A percentile compares a stretch with the other conserved stretches of the same genome.
These are phyloP conservation scores for Nicotiana obtusifolia DNA, from an alignment of 257 asterid genomes.

Conservation along the genomic window DNA sequence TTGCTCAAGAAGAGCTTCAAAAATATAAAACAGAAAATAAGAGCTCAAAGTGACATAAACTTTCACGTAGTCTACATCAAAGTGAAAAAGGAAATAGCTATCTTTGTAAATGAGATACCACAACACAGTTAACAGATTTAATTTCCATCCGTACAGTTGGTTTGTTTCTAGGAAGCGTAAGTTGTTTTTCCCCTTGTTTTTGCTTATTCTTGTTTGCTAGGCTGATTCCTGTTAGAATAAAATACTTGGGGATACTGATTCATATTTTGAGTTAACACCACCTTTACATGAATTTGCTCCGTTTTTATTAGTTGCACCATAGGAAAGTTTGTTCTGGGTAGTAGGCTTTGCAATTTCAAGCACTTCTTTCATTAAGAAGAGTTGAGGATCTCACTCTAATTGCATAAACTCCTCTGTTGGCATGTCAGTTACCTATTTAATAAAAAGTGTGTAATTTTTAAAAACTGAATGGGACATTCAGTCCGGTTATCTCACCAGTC, in stretches of 20 bases:
- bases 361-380: background rate
- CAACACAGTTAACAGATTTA: background rate
- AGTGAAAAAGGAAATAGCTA: background rate
- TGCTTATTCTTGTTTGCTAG: background rate
- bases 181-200: background rate
- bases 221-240: background rate
- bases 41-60: background rate
- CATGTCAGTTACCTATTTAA: background rate
- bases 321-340: background rate
- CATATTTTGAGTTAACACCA: background rate
- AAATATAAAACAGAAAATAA: conserved; percentile 44
- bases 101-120: background rate
- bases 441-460: background rate
- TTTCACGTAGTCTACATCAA: background rate
- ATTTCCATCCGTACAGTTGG: background rate
- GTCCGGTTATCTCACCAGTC: background rate
- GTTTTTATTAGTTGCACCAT: background rate
- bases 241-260: background rate
- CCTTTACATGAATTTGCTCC: background rate
- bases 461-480: background rate
- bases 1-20: conserved; percentile 68
- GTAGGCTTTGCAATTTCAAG: background rate
- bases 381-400: background rate
- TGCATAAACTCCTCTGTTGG: background rate
- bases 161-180: background rate